Evolutionary conservation across 768 basidiomycete genomes (phyloP).

Genomic region (Leccinum pellstonianum): DNA sequence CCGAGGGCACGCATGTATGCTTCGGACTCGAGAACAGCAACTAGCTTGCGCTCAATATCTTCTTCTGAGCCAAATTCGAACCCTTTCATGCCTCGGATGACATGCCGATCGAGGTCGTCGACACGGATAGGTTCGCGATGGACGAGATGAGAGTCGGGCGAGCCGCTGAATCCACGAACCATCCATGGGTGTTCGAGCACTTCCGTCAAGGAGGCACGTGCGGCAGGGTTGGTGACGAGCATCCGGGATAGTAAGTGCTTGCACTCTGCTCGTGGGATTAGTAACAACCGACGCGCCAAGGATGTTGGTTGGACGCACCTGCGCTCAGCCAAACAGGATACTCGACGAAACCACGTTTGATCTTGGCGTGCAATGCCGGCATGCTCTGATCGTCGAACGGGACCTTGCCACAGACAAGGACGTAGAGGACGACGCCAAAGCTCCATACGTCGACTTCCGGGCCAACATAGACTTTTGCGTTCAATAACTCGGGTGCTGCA

Average conservation of each 20-base stretch:
- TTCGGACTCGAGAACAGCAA: slow-evolving; percentile 74
- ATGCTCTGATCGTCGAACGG: slow-evolving; percentile 99
- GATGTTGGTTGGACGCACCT: slow-evolving; percentile 50
- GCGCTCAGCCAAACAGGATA: slow-evolving; percentile 96
- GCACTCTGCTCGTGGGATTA: slow-evolving; percentile 64
- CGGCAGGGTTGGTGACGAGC: slow-evolving; percentile 91
- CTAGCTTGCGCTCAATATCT: slow-evolving; percentile 75
- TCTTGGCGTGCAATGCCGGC: slow-evolving; percentile 98
- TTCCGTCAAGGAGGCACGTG: slow-evolving; percentile 80
- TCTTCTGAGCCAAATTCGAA: slow-evolving; percentile 94
- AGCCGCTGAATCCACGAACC: slow-evolving; percentile 77
- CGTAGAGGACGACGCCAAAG: slow-evolving; percentile 97
- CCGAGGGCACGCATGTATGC: slow-evolving; percentile 70
- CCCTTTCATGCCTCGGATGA: slow-evolving; percentile 89
- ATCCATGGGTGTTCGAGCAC: slow-evolving; percentile 92
- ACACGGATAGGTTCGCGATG: slow-evolving; percentile 85
- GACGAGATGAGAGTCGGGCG: slow-evolving; percentile 83
- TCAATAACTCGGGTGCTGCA: slow-evolving; percentile 95
- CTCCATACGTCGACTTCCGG: slow-evolving; percentile 99
- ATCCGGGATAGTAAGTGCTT: slow-evolving; percentile 91
- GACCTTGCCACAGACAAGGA: slow-evolving; percentile 97
- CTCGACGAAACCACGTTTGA: slow-evolving; percentile 95
- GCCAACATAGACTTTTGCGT: slow-evolving; percentile 94
- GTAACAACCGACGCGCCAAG: neutral
- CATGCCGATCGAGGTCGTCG: slow-evolving; percentile 84